These are phyloP conservation scores for Escovopsis sp. DNA, from an alignment of 2,329 filamentous ascomycete species.

Conservation along the genomic window DNA sequence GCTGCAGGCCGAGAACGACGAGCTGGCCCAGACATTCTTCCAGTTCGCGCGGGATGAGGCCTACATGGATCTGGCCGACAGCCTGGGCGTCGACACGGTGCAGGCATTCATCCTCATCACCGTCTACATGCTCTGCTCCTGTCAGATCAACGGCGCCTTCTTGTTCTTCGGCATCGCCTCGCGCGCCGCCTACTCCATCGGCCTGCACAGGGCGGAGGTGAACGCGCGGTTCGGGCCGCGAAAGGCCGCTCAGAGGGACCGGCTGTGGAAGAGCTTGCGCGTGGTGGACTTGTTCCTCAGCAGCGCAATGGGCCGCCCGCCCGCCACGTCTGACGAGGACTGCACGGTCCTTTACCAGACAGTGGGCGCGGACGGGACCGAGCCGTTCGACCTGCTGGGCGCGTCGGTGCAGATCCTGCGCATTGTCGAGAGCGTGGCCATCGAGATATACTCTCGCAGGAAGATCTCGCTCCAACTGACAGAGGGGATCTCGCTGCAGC, in stretches of 20 bases:
- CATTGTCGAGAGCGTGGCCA: slow-evolving; percentile 33
- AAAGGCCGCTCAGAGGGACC: slow-evolving; percentile 28
- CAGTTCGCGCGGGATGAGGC: slow-evolving; percentile 32
- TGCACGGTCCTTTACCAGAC: slow-evolving; percentile 34
- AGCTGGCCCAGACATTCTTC: slow-evolving; percentile 29
- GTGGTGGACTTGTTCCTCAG: slow-evolving; percentile 37
- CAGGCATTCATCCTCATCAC: slow-evolving; percentile 35
- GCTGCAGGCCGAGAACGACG: slow-evolving; percentile 25
- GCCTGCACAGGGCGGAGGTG: slow-evolving; percentile 37
- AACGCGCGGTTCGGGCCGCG: slow-evolving; percentile 34
- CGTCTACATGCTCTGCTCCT: slow-evolving; percentile 37
- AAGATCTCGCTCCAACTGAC: slow-evolving; percentile 38
- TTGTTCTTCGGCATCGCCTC: slow-evolving; percentile 38
- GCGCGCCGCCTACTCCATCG: slow-evolving; percentile 36
- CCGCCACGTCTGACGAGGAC: slow-evolving; percentile 36
- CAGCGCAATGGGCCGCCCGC: slow-evolving; percentile 38
- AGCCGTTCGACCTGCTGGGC: slow-evolving; percentile 30
- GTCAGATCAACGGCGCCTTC: slow-evolving; percentile 39
- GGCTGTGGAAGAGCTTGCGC: slow-evolving; percentile 38
- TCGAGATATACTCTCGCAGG: slow-evolving; percentile 35
- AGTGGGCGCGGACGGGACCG: slow-evolving; percentile 18
- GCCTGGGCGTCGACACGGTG: slow-evolving; percentile 32
- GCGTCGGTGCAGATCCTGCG: slow-evolving; percentile 37
- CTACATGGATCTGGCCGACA: slow-evolving; percentile 27
- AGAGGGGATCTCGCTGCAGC: slow-evolving; percentile 35